Percentiles rank a stretch among this genome's conserved stretches.
Conservation (phyloP, 1,284 basidiomycete genomes). For the Inonotus hispidus region DNA sequence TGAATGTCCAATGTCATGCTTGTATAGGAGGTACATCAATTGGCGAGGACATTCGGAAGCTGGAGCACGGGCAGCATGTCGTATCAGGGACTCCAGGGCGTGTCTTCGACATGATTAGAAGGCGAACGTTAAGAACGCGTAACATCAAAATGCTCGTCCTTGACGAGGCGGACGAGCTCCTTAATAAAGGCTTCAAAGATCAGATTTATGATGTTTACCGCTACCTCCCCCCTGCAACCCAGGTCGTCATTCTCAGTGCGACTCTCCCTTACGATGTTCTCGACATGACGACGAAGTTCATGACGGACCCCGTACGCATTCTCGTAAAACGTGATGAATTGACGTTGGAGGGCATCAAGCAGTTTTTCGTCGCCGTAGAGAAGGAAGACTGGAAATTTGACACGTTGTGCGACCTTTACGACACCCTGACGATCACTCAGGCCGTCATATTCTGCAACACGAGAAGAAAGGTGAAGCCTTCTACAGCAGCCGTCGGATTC, state of each 20-base stretch:
- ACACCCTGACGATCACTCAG: constrained; percentile 98
- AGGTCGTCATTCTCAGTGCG: constrained; percentile 94
- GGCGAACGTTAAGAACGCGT: constrained; percentile 88
- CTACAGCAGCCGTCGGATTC: constrained; percentile 2
- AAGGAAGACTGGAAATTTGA: constrained; percentile 99
- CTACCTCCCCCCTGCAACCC: constrained; percentile 96
- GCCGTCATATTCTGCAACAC: constrained; percentile 99
- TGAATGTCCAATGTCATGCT: constrained; percentile 99
- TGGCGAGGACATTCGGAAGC: constrained; percentile 97
- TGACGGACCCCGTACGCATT: constrained; percentile 98
- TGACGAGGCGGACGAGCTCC: constrained; percentile 95
- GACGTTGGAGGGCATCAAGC: constrained; percentile 99
- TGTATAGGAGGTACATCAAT: constrained; percentile 98
- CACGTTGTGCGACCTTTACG: constrained; percentile 96
- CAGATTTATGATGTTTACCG: constrained; percentile 99
- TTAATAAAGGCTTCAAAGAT: constrained; percentile 99
- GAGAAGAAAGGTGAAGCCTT: constrained; percentile 75
- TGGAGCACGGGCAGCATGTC: constrained; percentile 97
- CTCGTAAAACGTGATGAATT: constrained; percentile 99
- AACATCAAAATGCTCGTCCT: constrained; percentile 99
- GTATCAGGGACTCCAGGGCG: constrained; percentile 97
- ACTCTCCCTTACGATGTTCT: constrained; percentile 97
- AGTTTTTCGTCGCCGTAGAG: constrained; percentile 99
- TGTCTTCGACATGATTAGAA: constrained; percentile 99
- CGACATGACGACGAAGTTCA: constrained; percentile 99